phyloP scores from a whole-genome alignment of 139 green algal genomes.

The Chlamydomonas incerta region DNA sequence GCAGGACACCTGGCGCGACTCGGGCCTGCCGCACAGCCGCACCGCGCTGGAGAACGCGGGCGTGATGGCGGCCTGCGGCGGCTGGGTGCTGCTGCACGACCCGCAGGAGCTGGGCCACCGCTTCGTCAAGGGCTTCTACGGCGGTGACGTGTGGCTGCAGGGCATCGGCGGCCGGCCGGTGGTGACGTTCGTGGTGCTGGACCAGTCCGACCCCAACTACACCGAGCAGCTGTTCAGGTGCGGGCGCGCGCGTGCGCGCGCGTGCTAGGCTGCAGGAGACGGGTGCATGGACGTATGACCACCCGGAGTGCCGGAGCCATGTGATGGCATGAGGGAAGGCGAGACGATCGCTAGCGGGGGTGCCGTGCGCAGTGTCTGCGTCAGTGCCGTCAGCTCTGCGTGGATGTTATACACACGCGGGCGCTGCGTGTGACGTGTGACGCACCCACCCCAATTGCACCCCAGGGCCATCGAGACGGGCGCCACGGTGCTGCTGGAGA shows the following conservation, averaged over 20 bases:
- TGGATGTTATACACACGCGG: too few relatives aligned
- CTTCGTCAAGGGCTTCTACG: slow-evolving; percentile 53
- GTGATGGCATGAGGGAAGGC: neutral
- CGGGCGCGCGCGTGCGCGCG: neutral
- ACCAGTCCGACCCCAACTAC: slow-evolving; percentile 47
- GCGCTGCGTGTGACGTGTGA: too few relatives aligned
- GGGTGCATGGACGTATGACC: too few relatives aligned
- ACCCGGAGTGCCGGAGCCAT: neutral
- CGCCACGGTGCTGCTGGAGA: slow-evolving; percentile 55
- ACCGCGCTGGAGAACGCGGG: slow-evolving; percentile 56
- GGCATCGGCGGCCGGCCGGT: slow-evolving; percentile 24
- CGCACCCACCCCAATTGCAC: too few relatives aligned
- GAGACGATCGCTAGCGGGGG: neutral
- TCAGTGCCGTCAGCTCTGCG: too few relatives aligned
- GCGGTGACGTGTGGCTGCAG: slow-evolving; percentile 41
- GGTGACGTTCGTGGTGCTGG: slow-evolving; percentile 30
- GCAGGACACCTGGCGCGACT: slow-evolving; percentile 47
- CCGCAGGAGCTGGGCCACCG: slow-evolving; percentile 53
- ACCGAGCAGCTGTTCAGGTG: slow-evolving; percentile 45
- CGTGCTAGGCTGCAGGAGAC: too few relatives aligned
- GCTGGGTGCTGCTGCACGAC: slow-evolving; percentile 49
- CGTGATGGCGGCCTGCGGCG: slow-evolving; percentile 48
- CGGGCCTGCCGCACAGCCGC: slow-evolving; percentile 39
- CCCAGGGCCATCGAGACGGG: slow-evolving; percentile 56
- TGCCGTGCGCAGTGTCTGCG: too few relatives aligned